Percentiles rank a stretch among this genome's conserved stretches.
phyloP scores from a whole-genome alignment of 164 flowering plant genomes.

The Vitis amurensis region DNA sequence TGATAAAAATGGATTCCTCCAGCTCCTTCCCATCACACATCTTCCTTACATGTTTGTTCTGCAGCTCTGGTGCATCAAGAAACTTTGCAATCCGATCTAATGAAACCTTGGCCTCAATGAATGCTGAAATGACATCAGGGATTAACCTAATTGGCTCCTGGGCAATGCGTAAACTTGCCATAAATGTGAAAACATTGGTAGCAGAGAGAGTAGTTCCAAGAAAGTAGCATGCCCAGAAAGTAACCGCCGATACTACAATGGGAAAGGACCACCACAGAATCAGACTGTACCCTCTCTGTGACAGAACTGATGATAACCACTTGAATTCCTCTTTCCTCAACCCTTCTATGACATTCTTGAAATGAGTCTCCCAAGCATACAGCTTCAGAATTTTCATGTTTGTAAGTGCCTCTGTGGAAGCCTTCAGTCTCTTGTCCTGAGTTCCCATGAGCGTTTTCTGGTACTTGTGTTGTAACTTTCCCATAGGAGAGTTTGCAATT shows the following conservation, averaged over 20 bases:
- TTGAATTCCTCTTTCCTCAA: conserved; percentile 33
- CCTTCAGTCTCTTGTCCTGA: conserved; percentile 27
- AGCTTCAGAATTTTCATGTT: conserved; percentile 51
- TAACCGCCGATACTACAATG: conserved; percentile 24
- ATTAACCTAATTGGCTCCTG: conserved; percentile 40
- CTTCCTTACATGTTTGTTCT: conserved; percentile 20
- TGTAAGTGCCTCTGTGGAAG: conserved; percentile 38
- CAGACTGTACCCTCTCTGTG: conserved; percentile 18
- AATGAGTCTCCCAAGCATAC: conserved; percentile 53
- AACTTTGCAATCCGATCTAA: conserved; percentile 46
- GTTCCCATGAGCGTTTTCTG: conserved; percentile 28
- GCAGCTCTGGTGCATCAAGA: conserved; percentile 66
- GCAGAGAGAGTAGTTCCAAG: conserved; percentile 31
- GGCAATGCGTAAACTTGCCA: conserved; percentile 35
- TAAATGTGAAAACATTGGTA: conserved; percentile 43
- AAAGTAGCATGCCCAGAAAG: conserved; percentile 42
- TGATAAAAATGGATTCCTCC: conserved; percentile 31
- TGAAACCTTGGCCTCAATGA: conserved; percentile 65
- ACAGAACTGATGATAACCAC: conserved; percentile 24
- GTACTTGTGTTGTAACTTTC: conserved; percentile 38
- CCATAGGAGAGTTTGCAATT: conserved; percentile 23
- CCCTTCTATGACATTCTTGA: conserved; percentile 28
- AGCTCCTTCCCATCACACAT: conserved; percentile 2
- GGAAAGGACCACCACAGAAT: conserved; percentile 41
- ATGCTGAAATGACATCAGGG: conserved; percentile 43